These are phyloP conservation scores for Candida ascalaphidarum DNA, from an alignment of 805 yeast species.

Conservation along the genomic window DNA sequence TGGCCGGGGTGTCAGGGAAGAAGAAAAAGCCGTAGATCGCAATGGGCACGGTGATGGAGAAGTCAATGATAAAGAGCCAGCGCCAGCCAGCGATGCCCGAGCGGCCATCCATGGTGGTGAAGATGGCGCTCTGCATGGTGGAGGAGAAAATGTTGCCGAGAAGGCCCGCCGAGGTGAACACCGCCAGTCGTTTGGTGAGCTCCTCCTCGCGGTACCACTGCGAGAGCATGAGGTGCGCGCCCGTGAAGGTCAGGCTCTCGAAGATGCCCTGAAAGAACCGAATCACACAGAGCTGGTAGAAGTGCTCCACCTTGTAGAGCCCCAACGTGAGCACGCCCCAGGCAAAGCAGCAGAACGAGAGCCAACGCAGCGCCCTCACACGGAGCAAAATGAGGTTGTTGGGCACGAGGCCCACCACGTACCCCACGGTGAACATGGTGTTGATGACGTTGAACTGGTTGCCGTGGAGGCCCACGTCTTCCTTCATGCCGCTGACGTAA, in stretches of 20 bases:
- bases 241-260: constrained; percentile 35
- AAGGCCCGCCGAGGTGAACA: constrained; percentile 13
- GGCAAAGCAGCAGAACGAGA: constrained; percentile 42
- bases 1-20: constrained; percentile 4
- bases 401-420: constrained; percentile 55
- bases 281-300: constrained; percentile 29
- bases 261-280: constrained; percentile 36
- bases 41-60: constrained; percentile 9
- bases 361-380: constrained; percentile 50
- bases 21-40: constrained; percentile 4
- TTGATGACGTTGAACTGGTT: constrained; percentile 43
- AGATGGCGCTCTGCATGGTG: constrained; percentile 47
- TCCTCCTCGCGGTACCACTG: constrained; percentile 38
- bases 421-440: constrained; percentile 54
- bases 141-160: constrained; percentile 21
- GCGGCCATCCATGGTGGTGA: constrained; percentile 34
- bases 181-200: constrained; percentile 24
- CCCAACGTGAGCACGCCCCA: constrained; percentile 54
- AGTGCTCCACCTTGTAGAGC: constrained; percentile 38
- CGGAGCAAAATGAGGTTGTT: constrained; percentile 44
- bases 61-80: constrained; percentile 30
- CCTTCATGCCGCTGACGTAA: constrained; percentile 62
- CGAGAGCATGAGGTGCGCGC: constrained; percentile 29
- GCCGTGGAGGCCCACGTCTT: constrained; percentile 40
- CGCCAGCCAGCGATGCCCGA: constrained; percentile 56